Evolutionary conservation across 2,329 filamentous ascomycete species (phyloP).

Genomic region (Cercospora sp.): DNA sequence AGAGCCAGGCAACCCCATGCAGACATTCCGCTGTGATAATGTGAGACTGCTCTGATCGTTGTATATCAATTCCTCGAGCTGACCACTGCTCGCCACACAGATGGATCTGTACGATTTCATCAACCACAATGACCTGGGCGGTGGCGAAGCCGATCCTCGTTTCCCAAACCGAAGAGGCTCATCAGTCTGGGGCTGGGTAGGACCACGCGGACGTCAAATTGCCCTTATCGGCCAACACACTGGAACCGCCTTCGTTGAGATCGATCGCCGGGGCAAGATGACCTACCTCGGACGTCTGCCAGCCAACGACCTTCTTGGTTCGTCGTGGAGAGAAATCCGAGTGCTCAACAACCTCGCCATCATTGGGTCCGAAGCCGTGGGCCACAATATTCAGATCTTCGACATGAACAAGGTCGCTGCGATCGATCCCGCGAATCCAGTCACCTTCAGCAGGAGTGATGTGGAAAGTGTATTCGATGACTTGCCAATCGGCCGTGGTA

Average conservation of each 20-base stretch:
- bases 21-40: constrained; percentile 45
- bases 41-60: constrained; percentile 26
- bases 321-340: constrained; percentile 56
- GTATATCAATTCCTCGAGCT: neutral
- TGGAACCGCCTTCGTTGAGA: constrained; percentile 57
- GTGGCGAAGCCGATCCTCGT: constrained; percentile 29
- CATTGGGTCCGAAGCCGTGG: constrained; percentile 48
- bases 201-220: constrained; percentile 55
- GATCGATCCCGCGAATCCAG: constrained; percentile 47
- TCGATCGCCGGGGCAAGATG: constrained; percentile 52
- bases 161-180: constrained; percentile 42
- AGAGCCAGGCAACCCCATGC: constrained; percentile 37
- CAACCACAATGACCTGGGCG: constrained; percentile 44
- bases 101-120: constrained; percentile 46
- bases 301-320: constrained; percentile 40
- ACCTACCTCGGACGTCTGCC: constrained; percentile 56
- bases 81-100: neutral
- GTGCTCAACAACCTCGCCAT: constrained; percentile 46
- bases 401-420: constrained; percentile 59
- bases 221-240: constrained; percentile 57
- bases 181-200: constrained; percentile 58
- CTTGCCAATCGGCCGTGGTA: constrained; percentile 9
- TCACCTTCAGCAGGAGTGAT: constrained; percentile 47
- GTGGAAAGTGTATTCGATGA: constrained; percentile 41
- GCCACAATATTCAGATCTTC: constrained; percentile 63